Percentiles rank a stretch among this genome's conserved stretches.
These are phyloP conservation scores for Naegleria gruberi DNA, from an alignment of 208 protist genomes.

Conservation along the genomic window DNA sequence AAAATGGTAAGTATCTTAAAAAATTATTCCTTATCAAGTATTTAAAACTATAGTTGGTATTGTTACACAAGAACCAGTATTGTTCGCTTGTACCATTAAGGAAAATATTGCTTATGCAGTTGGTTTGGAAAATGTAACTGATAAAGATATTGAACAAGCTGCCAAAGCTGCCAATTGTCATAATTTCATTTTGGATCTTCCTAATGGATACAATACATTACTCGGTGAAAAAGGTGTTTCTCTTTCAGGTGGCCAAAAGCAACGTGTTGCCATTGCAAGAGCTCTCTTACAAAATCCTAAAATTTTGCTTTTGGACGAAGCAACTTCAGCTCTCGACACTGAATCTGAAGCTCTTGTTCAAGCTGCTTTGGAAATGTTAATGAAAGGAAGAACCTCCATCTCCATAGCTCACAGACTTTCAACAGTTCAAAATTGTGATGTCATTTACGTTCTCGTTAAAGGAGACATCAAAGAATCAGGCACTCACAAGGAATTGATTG, in stretches of 20 bases:
- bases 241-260: slow-evolving; percentile 62
- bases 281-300: slow-evolving; percentile 54
- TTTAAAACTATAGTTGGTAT: slow-evolving; percentile 75
- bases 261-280: slow-evolving; percentile 61
- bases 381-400: slow-evolving; percentile 19
- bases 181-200: slow-evolving; percentile 31
- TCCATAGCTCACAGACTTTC: slow-evolving; percentile 37
- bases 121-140: not conserved
- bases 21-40: slow-evolving; percentile 90
- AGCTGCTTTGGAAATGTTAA: slow-evolving; percentile 1
- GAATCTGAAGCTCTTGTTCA: slow-evolving; percentile 22
- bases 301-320: slow-evolving; percentile 56
- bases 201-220: slow-evolving; percentile 62
- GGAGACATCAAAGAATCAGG: slow-evolving; percentile 47
- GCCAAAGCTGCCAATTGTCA: slow-evolving; percentile 13
- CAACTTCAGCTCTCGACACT: slow-evolving; percentile 50
- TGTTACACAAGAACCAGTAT: slow-evolving; percentile 5
- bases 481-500: slow-evolving; percentile 39
- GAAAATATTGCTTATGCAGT: slow-evolving; percentile 18
- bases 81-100: slow-evolving; percentile 5
- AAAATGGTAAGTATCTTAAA: slow-evolving; percentile 72
- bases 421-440: slow-evolving; percentile 47
- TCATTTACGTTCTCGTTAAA: slow-evolving; percentile 46
- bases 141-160: slow-evolving; percentile 16
- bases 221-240: slow-evolving; percentile 63